These are phyloP conservation scores for Eucalyptus curtisii DNA, from an alignment of 345 rosid genomes.

Conservation along the genomic window DNA sequence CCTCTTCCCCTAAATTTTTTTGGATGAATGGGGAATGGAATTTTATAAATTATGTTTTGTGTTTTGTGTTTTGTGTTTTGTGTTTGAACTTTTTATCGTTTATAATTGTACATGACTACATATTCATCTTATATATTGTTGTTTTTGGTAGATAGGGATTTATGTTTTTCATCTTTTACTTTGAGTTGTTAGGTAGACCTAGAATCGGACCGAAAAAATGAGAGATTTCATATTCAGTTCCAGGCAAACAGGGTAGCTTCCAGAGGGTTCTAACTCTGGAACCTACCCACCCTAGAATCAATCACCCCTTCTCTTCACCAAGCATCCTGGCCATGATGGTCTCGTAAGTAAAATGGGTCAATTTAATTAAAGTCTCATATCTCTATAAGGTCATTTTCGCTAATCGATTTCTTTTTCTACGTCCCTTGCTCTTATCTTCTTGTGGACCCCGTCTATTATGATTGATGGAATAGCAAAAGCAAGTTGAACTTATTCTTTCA, in stretches of 20 bases:
- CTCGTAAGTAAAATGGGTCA: background rate
- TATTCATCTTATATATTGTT: too few species aligned
- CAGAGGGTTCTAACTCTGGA: too few species aligned
- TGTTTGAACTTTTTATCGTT: too few species aligned
- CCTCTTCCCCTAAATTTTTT: too few species aligned
- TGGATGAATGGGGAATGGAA: too few species aligned
- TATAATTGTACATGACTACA: too few species aligned
- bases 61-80: too few species aligned
- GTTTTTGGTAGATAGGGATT: background rate
- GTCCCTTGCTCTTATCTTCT: background rate
- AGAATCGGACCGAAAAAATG: too few species aligned
- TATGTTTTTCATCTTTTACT: background rate
- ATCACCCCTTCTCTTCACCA: too few species aligned
- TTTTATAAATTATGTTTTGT: too few species aligned
- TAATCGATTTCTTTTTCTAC: background rate
- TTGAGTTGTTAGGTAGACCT: background rate
- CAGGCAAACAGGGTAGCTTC: fast-evolving
- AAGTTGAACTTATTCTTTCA: background rate
- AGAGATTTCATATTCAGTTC: fast-evolving
- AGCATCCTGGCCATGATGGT: background rate
- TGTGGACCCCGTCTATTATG: background rate
- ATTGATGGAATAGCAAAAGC: background rate
- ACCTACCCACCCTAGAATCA: too few species aligned
- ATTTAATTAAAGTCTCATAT: background rate
- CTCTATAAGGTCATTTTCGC: background rate